Evolutionary conservation across 768 basidiomycete species (phyloP).

Genomic region (Kwoniella europaea): DNA sequence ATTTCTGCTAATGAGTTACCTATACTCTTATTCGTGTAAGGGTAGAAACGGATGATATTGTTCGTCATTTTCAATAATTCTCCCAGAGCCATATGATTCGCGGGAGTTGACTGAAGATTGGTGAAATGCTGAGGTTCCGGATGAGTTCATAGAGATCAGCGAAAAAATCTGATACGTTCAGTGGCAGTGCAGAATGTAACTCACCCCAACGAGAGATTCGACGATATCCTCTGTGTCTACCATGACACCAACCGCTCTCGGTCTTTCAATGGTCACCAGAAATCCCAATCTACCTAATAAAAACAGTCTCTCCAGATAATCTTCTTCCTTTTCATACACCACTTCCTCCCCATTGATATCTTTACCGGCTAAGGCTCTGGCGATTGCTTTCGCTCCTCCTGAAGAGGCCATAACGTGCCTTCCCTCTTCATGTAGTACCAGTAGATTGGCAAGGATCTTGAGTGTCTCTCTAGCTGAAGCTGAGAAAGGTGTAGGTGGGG

Average conservation of each 20-base stretch:
- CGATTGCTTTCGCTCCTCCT: constrained; percentile 34
- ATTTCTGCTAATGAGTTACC: constrained; percentile 59
- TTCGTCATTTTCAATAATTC: constrained; percentile 85
- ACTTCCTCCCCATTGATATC: constrained; percentile 9
- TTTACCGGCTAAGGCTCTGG: constrained; percentile 35
- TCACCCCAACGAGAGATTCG: constrained; percentile 45
- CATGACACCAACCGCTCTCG: constrained; percentile 39
- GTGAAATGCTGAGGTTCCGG: constrained; percentile 35
- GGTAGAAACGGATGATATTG: constrained; percentile 82
- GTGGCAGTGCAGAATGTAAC: constrained; percentile 7
- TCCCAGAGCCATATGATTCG: constrained; percentile 72
- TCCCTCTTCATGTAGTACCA: constrained; percentile 56
- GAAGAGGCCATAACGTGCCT: constrained; percentile 29
- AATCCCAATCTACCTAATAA: constrained; percentile 46
- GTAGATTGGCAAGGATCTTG: constrained; percentile 71
- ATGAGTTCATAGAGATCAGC: not conserved
- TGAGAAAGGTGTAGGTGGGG: constrained; percentile 17
- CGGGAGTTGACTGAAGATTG: constrained; percentile 61
- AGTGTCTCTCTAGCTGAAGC: constrained; percentile 39
- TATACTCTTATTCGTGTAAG: constrained; percentile 20
- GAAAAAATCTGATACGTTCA: not conserved
- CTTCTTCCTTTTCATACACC: constrained; percentile 10
- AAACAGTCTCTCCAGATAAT: constrained; percentile 41
- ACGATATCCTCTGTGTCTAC: constrained; percentile 51
- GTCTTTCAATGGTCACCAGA: constrained; percentile 39